Evolutionary conservation across 768 basidiomycete species (phyloP).

Genomic region (Naganishia onofrii): DNA sequence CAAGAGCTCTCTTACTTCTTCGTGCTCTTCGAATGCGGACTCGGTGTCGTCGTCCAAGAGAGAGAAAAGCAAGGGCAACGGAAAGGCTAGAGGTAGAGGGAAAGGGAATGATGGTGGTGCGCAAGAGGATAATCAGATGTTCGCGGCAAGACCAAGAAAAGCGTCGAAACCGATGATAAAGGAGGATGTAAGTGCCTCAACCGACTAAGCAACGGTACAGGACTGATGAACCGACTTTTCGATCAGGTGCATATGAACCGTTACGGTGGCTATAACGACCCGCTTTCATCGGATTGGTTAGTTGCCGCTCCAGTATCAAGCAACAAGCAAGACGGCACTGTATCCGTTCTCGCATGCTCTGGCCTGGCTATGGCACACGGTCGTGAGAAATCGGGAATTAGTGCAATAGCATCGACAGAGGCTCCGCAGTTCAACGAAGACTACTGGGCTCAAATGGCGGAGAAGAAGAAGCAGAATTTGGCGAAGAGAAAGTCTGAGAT

Average conservation of each 20-base stretch:
- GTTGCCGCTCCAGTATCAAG: no score
- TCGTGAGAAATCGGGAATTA: no score
- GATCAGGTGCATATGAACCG: no score
- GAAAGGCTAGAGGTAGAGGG: background rate
- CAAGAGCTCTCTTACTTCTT: slow-evolving; percentile 2
- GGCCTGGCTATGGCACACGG: no score
- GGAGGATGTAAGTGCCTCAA: no score
- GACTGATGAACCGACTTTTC: no score
- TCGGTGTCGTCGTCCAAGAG: background rate
- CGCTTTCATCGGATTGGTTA: no score
- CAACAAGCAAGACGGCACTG: no score
- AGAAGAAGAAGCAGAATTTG: background rate
- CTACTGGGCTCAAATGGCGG: background rate
- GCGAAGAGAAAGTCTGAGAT: background rate
- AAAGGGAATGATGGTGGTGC: background rate
- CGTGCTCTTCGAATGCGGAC: background rate
- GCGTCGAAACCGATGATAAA: no score
- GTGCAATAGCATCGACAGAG: background rate
- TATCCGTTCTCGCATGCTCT: no score
- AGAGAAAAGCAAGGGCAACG: background rate
- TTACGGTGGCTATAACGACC: no score
- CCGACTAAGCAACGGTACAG: no score
- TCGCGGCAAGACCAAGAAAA: background rate
- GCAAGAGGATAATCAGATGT: background rate
- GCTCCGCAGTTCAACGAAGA: slow-evolving; percentile 1